These are phyloP conservation scores for Pseudogymnoascus sp. DNA, from an alignment of 2,329 filamentous ascomycete genomes.

Conservation along the genomic window DNA sequence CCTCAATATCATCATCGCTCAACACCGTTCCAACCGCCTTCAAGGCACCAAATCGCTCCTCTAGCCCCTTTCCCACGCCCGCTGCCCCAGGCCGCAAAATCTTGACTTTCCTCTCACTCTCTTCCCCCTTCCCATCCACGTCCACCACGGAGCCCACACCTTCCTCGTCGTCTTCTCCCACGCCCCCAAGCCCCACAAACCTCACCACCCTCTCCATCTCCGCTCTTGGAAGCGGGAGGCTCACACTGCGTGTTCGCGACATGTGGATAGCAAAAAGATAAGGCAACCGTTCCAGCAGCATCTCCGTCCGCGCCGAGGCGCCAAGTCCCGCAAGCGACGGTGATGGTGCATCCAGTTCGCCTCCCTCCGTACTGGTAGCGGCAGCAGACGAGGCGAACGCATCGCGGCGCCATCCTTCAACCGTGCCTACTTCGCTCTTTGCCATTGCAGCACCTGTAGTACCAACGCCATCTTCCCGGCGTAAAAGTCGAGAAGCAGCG, in stretches of 20 bases:
- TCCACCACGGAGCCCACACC: slow-evolving; percentile 29
- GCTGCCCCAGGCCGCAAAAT: slow-evolving; percentile 16
- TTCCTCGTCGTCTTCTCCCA: slow-evolving; percentile 38
- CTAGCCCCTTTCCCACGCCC: slow-evolving; percentile 14
- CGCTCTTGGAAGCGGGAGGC: slow-evolving; percentile 32
- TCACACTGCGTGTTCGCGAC: slow-evolving; percentile 25
- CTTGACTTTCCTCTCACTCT: slow-evolving; percentile 21
- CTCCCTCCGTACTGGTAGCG: slow-evolving; percentile 4
- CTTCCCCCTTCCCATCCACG: slow-evolving; percentile 39
- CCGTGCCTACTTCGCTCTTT: slow-evolving; percentile 30
- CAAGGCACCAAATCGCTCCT: slow-evolving; percentile 15
- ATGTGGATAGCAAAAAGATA: slow-evolving; percentile 63
- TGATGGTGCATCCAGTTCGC: slow-evolving; percentile 21
- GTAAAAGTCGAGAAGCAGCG: slow-evolving; percentile 55
- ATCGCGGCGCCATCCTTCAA: slow-evolving; percentile 26
- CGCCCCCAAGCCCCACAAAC: slow-evolving; percentile 30
- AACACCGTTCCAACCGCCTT: slow-evolving; percentile 55
- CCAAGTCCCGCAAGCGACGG: slow-evolving; percentile 49
- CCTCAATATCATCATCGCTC: slow-evolving; percentile 80
- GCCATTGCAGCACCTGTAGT: slow-evolving; percentile 35
- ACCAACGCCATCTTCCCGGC: slow-evolving; percentile 38
- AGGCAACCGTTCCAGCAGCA: slow-evolving; percentile 78
- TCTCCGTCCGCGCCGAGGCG: slow-evolving; percentile 56
- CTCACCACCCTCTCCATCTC: slow-evolving; percentile 30
- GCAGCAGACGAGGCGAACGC: slow-evolving; percentile 7